Conservation (phyloP, 768 basidiomycete genomes). For the Trametes punicea region DNA sequence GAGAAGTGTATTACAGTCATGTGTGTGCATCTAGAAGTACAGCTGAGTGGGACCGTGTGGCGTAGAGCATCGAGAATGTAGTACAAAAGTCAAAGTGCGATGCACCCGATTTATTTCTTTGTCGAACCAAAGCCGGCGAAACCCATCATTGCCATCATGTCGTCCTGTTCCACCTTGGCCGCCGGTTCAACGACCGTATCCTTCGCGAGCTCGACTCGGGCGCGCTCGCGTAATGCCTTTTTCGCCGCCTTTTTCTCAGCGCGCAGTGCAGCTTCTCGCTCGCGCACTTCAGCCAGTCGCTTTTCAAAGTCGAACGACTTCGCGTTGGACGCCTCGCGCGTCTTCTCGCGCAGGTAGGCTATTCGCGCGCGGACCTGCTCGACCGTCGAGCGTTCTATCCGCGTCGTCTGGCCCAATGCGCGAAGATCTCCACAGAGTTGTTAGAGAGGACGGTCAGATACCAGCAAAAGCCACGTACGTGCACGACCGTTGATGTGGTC, state of each 20-base stretch:
- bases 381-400: conserved; percentile 83
- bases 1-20: conserved; percentile 32
- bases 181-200: conserved; percentile 34
- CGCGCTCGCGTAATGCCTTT: conserved; percentile 73
- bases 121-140: conserved; percentile 86
- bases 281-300: conserved; percentile 78
- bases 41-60: conserved; percentile 24
- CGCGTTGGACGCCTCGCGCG: conserved; percentile 74
- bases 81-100: background rate
- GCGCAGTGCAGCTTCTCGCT: conserved; percentile 62
- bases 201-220: conserved; percentile 61
- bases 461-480: conserved; percentile 54
- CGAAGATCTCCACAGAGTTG: conserved; percentile 66
- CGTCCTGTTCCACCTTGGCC: conserved; percentile 45
- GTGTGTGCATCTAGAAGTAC: conserved; percentile 30
- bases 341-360: conserved; percentile 81
- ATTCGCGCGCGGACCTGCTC: conserved; percentile 92
- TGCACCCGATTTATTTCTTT: conserved; percentile 55
- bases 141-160: conserved; percentile 85
- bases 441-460: background rate
- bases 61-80: background rate
- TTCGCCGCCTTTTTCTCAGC: conserved; percentile 76
- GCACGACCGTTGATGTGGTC: conserved; percentile 94
- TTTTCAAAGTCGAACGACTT: conserved; percentile 95
- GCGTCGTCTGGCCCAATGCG: conserved; percentile 92